Evolutionary conservation across 2,329 filamentous ascomycete species (phyloP), one percentile per base, ranked within the genome.

Genomic region (Claviceps monticola): DNA sequence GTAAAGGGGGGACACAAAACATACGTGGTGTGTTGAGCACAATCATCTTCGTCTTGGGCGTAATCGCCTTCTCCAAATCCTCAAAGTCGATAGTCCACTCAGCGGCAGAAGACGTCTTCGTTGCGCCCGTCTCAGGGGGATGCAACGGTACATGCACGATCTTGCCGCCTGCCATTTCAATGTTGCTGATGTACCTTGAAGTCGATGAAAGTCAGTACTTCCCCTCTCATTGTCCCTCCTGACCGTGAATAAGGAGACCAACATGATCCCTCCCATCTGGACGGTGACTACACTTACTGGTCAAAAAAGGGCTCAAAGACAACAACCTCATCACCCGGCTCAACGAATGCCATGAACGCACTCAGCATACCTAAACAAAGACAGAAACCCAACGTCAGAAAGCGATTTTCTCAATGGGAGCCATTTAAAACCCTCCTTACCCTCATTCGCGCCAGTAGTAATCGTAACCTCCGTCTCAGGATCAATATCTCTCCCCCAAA

Each of bases 301-400:
- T 98, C 93, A 66, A 97, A 98, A 71, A 96, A 98, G 11, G 93
- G 93, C 72, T 98, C 93, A 66, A 98, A 96, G 52, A 98, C 79
- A 58, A 98, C 96, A 58, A 96, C 93, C 68, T 98, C 93, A 64
- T 98, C 93, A 13, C 88, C 93, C 1, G 80, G 78, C 68, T 98
- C 93, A 53, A 98, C 82, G 61, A 98, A 98, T 2, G 80, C 93
- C 93, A 98, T 97, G 64, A 98, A 97, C 0, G 90, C 93, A 64
- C 87, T 91, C 57, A 98, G 75, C 88, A 97, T 97, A 61, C 88
- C 59, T 61, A 38, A 7, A 39, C 16, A 3, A 36, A 7, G 11
- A 7, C 14, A 17, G 14, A 7, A 23, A 47, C 21, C 16, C 17
- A 23, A 21, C 29, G 11, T 50, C 29, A 49, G 21, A 9, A 29